phyloP scores from a whole-genome alignment of 1,139 yeast genomes.

The Magnusiomyces sp. region DNA sequence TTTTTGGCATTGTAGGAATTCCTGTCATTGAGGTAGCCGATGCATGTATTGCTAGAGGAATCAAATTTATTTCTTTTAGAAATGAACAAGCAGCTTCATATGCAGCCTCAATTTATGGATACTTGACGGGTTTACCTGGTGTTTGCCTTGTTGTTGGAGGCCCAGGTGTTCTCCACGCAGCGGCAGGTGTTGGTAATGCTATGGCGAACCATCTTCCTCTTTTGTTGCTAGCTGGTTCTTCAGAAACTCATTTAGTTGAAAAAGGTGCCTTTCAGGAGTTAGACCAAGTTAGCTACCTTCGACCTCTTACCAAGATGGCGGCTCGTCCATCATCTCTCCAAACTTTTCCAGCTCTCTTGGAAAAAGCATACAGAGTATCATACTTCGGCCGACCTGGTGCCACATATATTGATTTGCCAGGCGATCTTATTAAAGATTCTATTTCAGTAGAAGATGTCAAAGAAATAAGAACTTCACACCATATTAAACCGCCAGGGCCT shows the following conservation, averaged over 20 bases:
- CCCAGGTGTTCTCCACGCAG: constrained; percentile 57
- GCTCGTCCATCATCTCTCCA: constrained; percentile 36
- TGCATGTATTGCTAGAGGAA: constrained; percentile 43
- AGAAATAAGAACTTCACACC: neutral
- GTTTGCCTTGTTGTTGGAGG: constrained; percentile 62
- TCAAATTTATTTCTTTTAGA: constrained; percentile 48
- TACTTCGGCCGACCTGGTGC: constrained; percentile 49
- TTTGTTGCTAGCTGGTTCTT: constrained; percentile 52
- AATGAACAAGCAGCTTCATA: constrained; percentile 65
- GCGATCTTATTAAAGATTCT: constrained; percentile 41
- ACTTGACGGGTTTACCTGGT: constrained; percentile 52
- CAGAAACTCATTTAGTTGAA: constrained; percentile 39
- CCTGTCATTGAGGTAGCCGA: constrained; percentile 58
- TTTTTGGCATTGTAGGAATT: constrained; percentile 62
- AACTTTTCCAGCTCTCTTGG: constrained; percentile 37
- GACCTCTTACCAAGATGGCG: constrained; percentile 42
- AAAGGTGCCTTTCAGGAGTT: constrained; percentile 62
- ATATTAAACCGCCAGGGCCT: constrained; percentile 23
- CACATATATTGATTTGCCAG: constrained; percentile 56
- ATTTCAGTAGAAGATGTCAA: neutral
- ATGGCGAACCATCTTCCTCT: constrained; percentile 52
- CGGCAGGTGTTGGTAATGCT: constrained; percentile 56
- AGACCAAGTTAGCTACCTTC: constrained; percentile 46
- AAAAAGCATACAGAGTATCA: constrained; percentile 42
- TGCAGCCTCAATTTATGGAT: constrained; percentile 62